Evolutionary conservation across 768 basidiomycete genomes (phyloP).

Genomic region (Daedalea quercina): DNA sequence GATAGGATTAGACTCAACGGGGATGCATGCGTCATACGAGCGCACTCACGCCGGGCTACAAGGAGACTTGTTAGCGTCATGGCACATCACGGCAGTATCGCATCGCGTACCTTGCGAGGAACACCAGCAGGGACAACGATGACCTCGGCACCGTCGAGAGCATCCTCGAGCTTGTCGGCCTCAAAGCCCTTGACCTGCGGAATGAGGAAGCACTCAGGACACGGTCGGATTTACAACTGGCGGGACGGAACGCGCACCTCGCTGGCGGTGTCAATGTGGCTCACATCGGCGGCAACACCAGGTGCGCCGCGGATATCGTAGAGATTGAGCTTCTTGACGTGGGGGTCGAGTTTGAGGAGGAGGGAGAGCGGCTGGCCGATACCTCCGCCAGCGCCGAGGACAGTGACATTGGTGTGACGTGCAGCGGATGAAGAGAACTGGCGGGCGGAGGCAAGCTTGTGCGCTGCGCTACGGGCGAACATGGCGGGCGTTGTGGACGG

Average conservation of each 20-base stretch:
- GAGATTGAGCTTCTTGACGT: slow-evolving; percentile 78
- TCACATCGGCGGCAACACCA: slow-evolving; percentile 96
- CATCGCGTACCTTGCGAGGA: slow-evolving; percentile 79
- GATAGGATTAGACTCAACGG: slow-evolving; percentile 16
- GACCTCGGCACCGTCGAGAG: slow-evolving; percentile 85
- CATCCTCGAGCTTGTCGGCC: slow-evolving; percentile 83
- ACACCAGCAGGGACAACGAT: slow-evolving; percentile 99
- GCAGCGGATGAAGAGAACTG: slow-evolving; percentile 71
- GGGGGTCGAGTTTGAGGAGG: slow-evolving; percentile 87
- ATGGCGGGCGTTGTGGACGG: slow-evolving; percentile 30
- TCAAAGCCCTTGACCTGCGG: slow-evolving; percentile 72
- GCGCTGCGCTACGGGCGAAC: slow-evolving; percentile 60
- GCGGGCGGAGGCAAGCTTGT: slow-evolving; percentile 48
- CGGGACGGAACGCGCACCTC: slow-evolving; percentile 43
- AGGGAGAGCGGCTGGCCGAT: slow-evolving; percentile 97
- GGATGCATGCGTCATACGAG: slow-evolving; percentile 2
- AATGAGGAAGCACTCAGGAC: neutral
- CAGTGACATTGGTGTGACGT: slow-evolving; percentile 82
- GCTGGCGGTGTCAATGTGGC: slow-evolving; percentile 85
- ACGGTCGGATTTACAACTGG: neutral
- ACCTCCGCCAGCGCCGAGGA: slow-evolving; percentile 97
- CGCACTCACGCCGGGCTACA: slow-evolving; percentile 74
- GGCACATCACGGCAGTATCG: neutral
- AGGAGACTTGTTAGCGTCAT: slow-evolving; percentile 20
- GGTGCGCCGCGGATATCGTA: slow-evolving; percentile 95